These are phyloP conservation scores for Penicillium silybi DNA, from an alignment of 495 filamentous ascomycete genomes.

Conservation along the genomic window DNA sequence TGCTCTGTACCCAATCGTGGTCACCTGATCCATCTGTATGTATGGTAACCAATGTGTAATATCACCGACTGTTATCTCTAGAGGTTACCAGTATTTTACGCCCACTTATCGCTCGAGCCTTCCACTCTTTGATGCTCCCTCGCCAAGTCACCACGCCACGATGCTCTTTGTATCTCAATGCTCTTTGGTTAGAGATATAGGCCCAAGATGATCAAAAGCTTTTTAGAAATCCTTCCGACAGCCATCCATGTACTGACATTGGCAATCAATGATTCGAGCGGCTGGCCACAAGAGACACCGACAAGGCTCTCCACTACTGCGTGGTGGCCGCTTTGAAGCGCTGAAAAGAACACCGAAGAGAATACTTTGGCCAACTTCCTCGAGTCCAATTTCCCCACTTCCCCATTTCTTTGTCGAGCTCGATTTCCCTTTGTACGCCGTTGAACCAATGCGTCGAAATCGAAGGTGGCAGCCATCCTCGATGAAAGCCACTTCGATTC, in stretches of 20 bases:
- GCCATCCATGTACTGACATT: background rate
- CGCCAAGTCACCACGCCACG: background rate
- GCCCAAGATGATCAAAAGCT: background rate
- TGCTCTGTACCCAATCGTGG: background rate
- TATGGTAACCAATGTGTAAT: background rate
- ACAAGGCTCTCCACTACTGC: background rate
- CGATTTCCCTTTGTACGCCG: background rate
- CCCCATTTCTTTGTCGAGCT: background rate
- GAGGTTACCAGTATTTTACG: background rate
- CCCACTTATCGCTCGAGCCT: background rate
- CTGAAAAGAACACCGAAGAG: too few relatives aligned
- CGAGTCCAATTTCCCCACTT: too few relatives aligned
- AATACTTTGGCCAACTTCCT: too few relatives aligned
- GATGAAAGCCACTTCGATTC: background rate
- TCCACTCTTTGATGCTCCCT: background rate
- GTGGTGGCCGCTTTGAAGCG: too few relatives aligned
- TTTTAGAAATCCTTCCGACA: background rate
- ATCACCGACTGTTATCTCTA: background rate
- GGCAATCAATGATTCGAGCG: background rate
- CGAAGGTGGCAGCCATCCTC: background rate
- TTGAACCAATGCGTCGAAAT: background rate
- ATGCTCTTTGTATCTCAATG: background rate
- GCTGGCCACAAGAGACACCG: background rate
- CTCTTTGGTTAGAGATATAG: background rate
- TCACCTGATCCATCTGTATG: slow-evolving; percentile 10